Percentiles rank a stretch among this genome's conserved stretches.
Conservation (phyloP, 2,329 filamentous ascomycete species). For the Myrmaecium sp. region DNA sequence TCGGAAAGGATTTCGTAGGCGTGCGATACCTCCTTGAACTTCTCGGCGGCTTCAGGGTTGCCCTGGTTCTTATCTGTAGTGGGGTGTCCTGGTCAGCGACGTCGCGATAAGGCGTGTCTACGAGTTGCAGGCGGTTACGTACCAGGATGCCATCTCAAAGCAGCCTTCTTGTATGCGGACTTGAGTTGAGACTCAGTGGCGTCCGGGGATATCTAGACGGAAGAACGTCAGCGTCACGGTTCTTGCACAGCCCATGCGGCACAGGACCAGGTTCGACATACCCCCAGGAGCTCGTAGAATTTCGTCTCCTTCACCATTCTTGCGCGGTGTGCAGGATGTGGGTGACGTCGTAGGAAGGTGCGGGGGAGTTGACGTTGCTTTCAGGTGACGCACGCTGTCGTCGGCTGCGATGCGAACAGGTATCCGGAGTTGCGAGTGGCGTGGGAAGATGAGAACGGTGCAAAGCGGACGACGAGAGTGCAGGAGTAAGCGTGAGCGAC, state of each 20-base stretch:
- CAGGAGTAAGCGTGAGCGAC: too few species aligned
- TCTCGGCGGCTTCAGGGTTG: slow-evolving; percentile 84
- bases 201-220: slow-evolving; percentile 51
- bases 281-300: slow-evolving; percentile 62
- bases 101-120: slow-evolving; percentile 6
- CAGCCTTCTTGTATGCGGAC: slow-evolving; percentile 73
- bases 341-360: slow-evolving; percentile 3
- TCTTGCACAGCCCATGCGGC: neutral
- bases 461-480: too few species aligned
- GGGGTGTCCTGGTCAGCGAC: slow-evolving; percentile 7
- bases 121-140: slow-evolving; percentile 17
- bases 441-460: too few species aligned
- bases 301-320: slow-evolving; percentile 68
- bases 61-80: slow-evolving; percentile 79
- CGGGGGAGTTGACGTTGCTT: too few species aligned
- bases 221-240: slow-evolving; percentile 7
- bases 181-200: slow-evolving; percentile 78
- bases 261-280: slow-evolving; percentile 28
- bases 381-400: too few species aligned
- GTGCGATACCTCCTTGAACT: slow-evolving; percentile 95
- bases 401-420: too few species aligned
- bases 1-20: slow-evolving; percentile 94
- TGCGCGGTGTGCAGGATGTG: slow-evolving; percentile 6
- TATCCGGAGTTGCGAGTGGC: too few species aligned
- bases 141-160: slow-evolving; percentile 75